These are phyloP conservation scores for Epithele typhae DNA, from an alignment of 768 basidiomycete species.

Conservation along the genomic window DNA sequence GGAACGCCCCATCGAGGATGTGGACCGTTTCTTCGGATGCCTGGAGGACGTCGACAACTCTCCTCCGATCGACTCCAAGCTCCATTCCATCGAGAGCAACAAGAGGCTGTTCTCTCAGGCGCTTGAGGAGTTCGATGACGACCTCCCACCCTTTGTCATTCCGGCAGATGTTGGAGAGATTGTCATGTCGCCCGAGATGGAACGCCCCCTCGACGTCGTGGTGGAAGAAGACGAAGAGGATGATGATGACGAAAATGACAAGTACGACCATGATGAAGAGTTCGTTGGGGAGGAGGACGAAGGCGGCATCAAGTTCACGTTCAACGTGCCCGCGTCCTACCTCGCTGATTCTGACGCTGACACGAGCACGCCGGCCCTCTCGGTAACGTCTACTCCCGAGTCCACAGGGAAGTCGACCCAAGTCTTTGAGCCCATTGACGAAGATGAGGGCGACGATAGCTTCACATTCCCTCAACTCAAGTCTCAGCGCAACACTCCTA, in stretches of 20 bases:
- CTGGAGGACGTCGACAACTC: slow-evolving; percentile 48
- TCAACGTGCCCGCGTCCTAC: slow-evolving; percentile 49
- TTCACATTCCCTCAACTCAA: slow-evolving; percentile 19
- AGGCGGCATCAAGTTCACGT: slow-evolving; percentile 70
- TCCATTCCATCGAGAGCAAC: slow-evolving; percentile 46
- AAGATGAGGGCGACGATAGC: slow-evolving; percentile 10
- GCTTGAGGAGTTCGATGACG: slow-evolving; percentile 43
- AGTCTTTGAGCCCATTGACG: slow-evolving; percentile 14
- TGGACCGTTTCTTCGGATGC: slow-evolving; percentile 78
- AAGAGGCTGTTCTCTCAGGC: slow-evolving; percentile 57
- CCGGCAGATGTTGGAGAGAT: slow-evolving; percentile 41
- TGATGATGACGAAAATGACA: slow-evolving; percentile 33
- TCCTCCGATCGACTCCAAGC: slow-evolving; percentile 37
- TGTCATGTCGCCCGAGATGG: slow-evolving; percentile 26
- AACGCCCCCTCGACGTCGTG: slow-evolving; percentile 37
- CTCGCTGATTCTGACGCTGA: slow-evolving; percentile 18
- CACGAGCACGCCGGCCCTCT: slow-evolving; percentile 12
- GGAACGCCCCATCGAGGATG: slow-evolving; percentile 37
- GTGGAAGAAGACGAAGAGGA: slow-evolving; percentile 44
- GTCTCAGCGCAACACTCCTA: slow-evolving; percentile 12
- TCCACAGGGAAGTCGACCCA: slow-evolving; percentile 3
- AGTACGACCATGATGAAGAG: slow-evolving; percentile 37
- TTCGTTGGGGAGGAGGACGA: slow-evolving; percentile 56
- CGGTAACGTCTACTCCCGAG: slow-evolving; percentile 13
- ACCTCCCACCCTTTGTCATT: slow-evolving; percentile 44